Evolutionary conservation across 2,329 filamentous ascomycete species (phyloP).

Genomic region (Venturia aucupariae): DNA sequence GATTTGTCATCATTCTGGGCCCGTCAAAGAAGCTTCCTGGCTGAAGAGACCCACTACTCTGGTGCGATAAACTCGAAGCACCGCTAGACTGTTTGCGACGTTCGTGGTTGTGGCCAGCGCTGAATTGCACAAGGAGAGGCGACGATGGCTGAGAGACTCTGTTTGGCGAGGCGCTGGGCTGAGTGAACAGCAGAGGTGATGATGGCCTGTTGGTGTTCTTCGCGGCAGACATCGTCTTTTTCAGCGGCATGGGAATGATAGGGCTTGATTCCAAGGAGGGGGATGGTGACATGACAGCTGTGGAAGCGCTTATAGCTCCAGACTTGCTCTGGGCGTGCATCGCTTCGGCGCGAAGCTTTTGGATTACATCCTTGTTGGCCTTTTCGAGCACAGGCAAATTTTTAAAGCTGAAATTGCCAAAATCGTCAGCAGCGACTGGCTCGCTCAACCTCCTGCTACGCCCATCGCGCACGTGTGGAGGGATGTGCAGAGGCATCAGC

Average conservation of each 20-base stretch:
- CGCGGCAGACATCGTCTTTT: slow-evolving; percentile 73
- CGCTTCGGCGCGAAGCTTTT: slow-evolving; percentile 87
- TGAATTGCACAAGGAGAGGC: slow-evolving; percentile 92
- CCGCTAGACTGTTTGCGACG: slow-evolving; percentile 88
- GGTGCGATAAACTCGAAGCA: slow-evolving; percentile 73
- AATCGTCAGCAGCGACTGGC: slow-evolving; percentile 80
- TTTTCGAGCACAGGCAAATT: slow-evolving; percentile 94
- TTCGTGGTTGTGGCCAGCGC: slow-evolving; percentile 72
- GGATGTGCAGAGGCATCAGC: slow-evolving; percentile 91
- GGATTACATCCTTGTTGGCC: slow-evolving; percentile 97
- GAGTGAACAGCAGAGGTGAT: slow-evolving; percentile 73
- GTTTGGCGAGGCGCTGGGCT: slow-evolving; percentile 78
- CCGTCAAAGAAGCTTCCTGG: slow-evolving; percentile 64
- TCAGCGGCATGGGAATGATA: slow-evolving; percentile 68
- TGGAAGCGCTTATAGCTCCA: slow-evolving; percentile 32
- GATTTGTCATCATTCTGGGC: slow-evolving; percentile 47
- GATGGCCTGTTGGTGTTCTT: slow-evolving; percentile 64
- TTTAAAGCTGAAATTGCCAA: slow-evolving; percentile 94
- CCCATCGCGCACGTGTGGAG: slow-evolving; percentile 86
- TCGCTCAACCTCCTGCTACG: slow-evolving; percentile 85
- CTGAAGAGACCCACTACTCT: slow-evolving; percentile 55
- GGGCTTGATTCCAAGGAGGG: slow-evolving; percentile 79
- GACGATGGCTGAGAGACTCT: slow-evolving; percentile 74
- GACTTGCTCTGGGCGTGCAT: slow-evolving; percentile 57
- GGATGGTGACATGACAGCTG: slow-evolving; percentile 40